Conservation (phyloP, 148 eudicot species). For the Beta vulgaris region DNA sequence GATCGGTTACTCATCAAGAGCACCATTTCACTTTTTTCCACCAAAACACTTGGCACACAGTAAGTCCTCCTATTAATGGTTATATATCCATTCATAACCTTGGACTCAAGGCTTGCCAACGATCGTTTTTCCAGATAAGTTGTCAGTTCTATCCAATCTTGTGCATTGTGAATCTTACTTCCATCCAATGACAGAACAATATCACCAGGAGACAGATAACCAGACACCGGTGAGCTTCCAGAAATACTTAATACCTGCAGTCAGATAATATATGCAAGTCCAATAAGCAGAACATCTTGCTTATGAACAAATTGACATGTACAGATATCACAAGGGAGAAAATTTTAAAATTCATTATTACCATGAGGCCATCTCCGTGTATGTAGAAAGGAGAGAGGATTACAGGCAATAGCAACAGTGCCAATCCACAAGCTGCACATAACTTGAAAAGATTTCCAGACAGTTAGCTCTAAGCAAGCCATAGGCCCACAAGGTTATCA, state of each 20-base stretch:
- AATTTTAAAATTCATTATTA: constrained; percentile 25
- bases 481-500: constrained; percentile 6
- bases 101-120: constrained; percentile 23
- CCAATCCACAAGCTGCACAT: constrained; percentile 77
- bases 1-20: constrained; percentile 37
- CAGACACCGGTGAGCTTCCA: constrained; percentile 57
- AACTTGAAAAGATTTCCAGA: constrained; percentile 43
- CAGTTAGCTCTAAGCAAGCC: constrained; percentile 26
- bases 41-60: constrained; percentile 57
- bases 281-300: constrained; percentile 2
- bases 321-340: not conserved
- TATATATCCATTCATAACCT: constrained; percentile 22
- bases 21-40: constrained; percentile 43
- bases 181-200: constrained; percentile 63
- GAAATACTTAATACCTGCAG: constrained; percentile 73
- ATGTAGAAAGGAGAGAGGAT: constrained; percentile 67
- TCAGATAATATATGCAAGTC: constrained; percentile 3
- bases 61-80: constrained; percentile 45
- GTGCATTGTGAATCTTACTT: constrained; percentile 38
- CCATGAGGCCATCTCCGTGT: constrained; percentile 75
- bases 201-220: constrained; percentile 72
- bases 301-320: not conserved
- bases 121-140: constrained; percentile 40
- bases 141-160: constrained; percentile 63
- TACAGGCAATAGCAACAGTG: constrained; percentile 66